Evolutionary conservation across 2,329 filamentous ascomycete genomes (phyloP), one percentile per base, ranked within the genome.

Genomic region (Penicillium sp.): DNA sequence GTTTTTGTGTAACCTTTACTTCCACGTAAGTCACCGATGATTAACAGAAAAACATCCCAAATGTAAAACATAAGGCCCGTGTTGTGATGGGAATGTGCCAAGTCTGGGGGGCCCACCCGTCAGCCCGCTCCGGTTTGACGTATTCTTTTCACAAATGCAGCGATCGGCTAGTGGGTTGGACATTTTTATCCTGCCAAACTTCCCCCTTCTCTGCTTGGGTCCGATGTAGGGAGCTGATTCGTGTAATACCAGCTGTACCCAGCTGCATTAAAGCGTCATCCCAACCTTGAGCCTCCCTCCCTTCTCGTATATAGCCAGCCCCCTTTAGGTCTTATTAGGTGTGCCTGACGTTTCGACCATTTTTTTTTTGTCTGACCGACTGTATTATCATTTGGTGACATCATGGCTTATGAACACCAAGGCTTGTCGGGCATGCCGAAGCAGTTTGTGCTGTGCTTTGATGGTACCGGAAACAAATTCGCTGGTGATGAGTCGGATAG

Each of bases 391-490:
- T 41, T 54, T 12, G 31, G 31, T 25, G 15, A 21, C 19, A 54
- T 38, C 35, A 67, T 67, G 61, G 62, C 63, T 57, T 59, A 62
- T 47, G 59, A 44, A 17, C 56, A 61, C 25, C 56, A 66, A 29
- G 62, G 60, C 36, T 67, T 67, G n/a, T 52, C 58, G 12, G 55
- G 50, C 27, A 54, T 61, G 21, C 70, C 67, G 15, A 74, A 75
- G 66, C 74, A 72, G 43, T 76, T 78, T 49, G 74, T 78, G 45
- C 68, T 77, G 23, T 78, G 74, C 59, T 78, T 78, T 54, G 72
- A 80, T 66, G 77, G 77, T 33, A 79, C 77, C 0, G 77, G 77
- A 6, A 78, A 77, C 55, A 78, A 75, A 52, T 79, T 76, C 56
- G 68, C 68, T 15, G 77, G 77, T 19, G 77, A 76, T 54, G 72